Percentiles rank a stretch among this genome's conserved stretches.
Conservation (phyloP, 1,284 basidiomycete genomes). For the Microstroma glucosiphilum region DNA sequence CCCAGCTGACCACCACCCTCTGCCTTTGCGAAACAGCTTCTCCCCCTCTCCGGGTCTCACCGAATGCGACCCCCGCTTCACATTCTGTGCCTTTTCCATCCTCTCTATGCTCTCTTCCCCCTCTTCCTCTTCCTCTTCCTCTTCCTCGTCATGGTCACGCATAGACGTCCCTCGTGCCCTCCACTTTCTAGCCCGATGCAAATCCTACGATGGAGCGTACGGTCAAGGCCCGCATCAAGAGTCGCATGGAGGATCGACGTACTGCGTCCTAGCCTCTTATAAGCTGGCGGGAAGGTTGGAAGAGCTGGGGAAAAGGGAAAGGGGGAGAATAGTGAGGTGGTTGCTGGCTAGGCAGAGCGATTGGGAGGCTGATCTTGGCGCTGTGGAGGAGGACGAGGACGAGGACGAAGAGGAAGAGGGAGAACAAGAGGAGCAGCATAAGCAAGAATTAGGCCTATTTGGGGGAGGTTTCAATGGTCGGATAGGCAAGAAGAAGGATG, state of each 20-base stretch:
- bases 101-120: constrained; percentile 68
- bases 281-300: constrained; percentile 53
- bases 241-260: constrained; percentile 87
- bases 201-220: constrained; percentile 87
- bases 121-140: too few relatives aligned
- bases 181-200: constrained; percentile 56
- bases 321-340: constrained; percentile 1
- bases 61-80: constrained; percentile 65
- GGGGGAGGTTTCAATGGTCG: constrained; percentile 35
- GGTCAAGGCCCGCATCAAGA: constrained; percentile 74
- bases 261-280: constrained; percentile 76
- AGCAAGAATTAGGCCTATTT: neutral
- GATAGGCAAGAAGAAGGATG: constrained; percentile 31
- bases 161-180: constrained; percentile 62
- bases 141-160: constrained; percentile 70
- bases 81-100: constrained; percentile 82
- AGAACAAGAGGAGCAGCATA: constrained; percentile 1
- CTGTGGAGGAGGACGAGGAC: constrained; percentile 18
- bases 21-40: constrained; percentile 6
- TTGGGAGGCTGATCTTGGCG: constrained; percentile 15
- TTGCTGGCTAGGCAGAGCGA: neutral
- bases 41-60: constrained; percentile 9
- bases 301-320: too few relatives aligned
- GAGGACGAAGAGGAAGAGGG: constrained; percentile 15
- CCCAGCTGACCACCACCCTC: constrained; percentile 52